Percentiles rank a stretch among this genome's conserved stretches.
These are phyloP conservation scores for Sclerotinia glacialis DNA, from an alignment of 2,329 filamentous ascomycete genomes.

Conservation along the genomic window DNA sequence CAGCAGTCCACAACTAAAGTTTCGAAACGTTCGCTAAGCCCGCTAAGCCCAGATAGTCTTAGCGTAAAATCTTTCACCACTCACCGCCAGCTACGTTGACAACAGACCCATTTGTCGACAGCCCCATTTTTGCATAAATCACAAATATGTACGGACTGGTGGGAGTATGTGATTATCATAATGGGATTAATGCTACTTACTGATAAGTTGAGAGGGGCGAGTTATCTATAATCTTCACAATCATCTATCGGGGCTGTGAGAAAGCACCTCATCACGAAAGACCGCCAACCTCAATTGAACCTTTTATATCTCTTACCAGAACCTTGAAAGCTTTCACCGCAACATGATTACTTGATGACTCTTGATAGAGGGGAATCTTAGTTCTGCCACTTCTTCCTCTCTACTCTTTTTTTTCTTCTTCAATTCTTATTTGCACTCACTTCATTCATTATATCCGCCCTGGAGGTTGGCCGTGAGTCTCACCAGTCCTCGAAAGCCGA, in stretches of 20 bases:
- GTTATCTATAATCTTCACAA: slow-evolving; percentile 5
- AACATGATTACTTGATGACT: slow-evolving; percentile 19
- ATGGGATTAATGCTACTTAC: slow-evolving; percentile 4
- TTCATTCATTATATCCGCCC: neutral
- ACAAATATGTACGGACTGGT: neutral
- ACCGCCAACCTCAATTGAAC: neutral
- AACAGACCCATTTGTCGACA: slow-evolving; percentile 1
- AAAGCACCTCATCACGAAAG: neutral
- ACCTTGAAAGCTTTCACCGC: slow-evolving; percentile 19
- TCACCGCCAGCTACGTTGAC: slow-evolving; percentile 21
- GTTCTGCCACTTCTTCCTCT: slow-evolving; percentile 15
- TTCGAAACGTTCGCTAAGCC: neutral
- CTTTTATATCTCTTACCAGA: slow-evolving; percentile 6
- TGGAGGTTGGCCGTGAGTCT: slow-evolving; percentile 4
- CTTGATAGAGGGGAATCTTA: slow-evolving; percentile 12
- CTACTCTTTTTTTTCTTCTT: neutral
- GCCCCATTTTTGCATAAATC: slow-evolving; percentile 15
- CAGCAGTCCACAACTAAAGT: neutral
- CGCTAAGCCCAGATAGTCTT: slow-evolving; percentile 1
- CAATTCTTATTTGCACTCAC: neutral
- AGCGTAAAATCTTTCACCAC: neutral
- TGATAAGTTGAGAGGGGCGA: slow-evolving; percentile 13
- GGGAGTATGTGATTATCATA: neutral
- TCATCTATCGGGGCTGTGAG: neutral
- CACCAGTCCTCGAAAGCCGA: too few relatives aligned